Evolutionary conservation across 2,329 filamentous ascomycete species (phyloP), one percentile per base, ranked within the genome.

Genomic region (Plenodomus lindquistii): DNA sequence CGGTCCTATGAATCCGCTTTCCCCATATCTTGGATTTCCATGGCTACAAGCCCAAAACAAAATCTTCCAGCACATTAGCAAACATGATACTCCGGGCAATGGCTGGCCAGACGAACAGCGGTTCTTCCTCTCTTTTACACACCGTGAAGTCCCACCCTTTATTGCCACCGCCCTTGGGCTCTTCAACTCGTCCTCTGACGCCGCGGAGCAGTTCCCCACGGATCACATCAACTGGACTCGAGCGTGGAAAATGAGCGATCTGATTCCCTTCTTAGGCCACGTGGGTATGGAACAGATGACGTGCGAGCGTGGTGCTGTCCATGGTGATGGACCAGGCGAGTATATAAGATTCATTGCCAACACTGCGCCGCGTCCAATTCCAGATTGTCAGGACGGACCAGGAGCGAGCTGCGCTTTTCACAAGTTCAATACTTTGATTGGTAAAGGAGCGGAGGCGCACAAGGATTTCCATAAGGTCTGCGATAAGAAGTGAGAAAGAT

Each of bases 171-270:
- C 85, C 0, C 78, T 88, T 66, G 85, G 85, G 0, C 73, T 88
- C 2, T 88, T 87, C 76, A 87, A 87, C 73, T 85, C 85, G 62
- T 84, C 81, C 1, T 75, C 84, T 53, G 84, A 85, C 46, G 79
- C 79, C 19, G 83, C 82, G 1, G 86, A 88, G 77, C 84, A 85
- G 1, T 73, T 80, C 0, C 79, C 84, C 50, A 74, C 76, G 9
- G 82, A 87, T 62, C 62, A 63, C 39, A 67, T 67, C 46, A 88
- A 87, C 71, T 79, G 84, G 70, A 77, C 79, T 24, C 81, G 85
- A 15, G 81, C 79, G 2, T 88, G 85, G 85, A 79, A 79, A 60
- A 84, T 81, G 66, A 82, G 81, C 2, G 77, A 83, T 48, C 74
- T 87, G 15, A 72, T 88, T 16, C 84, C 85, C 0, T 88, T 88